Evolutionary conservation across 2,329 filamentous ascomycete genomes (phyloP).

Genomic region (Colletotrichum sansevieriae): DNA sequence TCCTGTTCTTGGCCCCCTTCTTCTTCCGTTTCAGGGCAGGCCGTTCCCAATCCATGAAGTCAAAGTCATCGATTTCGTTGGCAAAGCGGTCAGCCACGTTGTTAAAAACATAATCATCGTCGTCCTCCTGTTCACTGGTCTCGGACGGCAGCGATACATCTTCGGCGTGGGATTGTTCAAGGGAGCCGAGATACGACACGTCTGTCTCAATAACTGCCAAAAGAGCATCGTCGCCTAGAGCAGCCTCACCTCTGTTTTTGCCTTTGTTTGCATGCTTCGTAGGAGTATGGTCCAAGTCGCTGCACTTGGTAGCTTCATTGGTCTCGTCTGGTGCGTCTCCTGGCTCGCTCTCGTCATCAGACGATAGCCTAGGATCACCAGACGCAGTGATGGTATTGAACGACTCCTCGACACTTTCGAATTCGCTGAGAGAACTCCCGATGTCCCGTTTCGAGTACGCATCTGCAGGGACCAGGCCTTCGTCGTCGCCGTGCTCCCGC

Average conservation of each 20-base stretch:
- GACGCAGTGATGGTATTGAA: neutral
- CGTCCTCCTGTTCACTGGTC: constrained; percentile 4
- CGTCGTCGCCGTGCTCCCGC: constrained; percentile 63
- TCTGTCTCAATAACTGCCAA: constrained; percentile 8
- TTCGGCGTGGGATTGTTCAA: constrained; percentile 11
- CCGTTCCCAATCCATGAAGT: constrained; percentile 86
- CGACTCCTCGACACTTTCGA: constrained; percentile 46
- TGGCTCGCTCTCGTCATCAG: neutral
- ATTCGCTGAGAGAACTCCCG: constrained; percentile 44
- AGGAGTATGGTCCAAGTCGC: neutral
- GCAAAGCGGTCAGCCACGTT: constrained; percentile 24
- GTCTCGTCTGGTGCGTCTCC: neutral
- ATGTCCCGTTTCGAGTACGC: constrained; percentile 58
- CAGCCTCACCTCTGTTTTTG: neutral
- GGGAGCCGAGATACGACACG: constrained; percentile 7
- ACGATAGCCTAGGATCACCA: neutral
- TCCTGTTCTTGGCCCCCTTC: constrained; percentile 70
- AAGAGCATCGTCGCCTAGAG: neutral
- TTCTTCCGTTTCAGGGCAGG: constrained; percentile 75
- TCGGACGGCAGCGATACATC: constrained; percentile 5
- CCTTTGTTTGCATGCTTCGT: neutral
- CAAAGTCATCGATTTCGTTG: constrained; percentile 74
- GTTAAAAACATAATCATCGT: constrained; percentile 35
- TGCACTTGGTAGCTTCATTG: neutral
- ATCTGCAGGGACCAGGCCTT: constrained; percentile 73